phyloP scores from a whole-genome alignment of 148 eudicot genomes.

The Selenicereus undatus region DNA sequence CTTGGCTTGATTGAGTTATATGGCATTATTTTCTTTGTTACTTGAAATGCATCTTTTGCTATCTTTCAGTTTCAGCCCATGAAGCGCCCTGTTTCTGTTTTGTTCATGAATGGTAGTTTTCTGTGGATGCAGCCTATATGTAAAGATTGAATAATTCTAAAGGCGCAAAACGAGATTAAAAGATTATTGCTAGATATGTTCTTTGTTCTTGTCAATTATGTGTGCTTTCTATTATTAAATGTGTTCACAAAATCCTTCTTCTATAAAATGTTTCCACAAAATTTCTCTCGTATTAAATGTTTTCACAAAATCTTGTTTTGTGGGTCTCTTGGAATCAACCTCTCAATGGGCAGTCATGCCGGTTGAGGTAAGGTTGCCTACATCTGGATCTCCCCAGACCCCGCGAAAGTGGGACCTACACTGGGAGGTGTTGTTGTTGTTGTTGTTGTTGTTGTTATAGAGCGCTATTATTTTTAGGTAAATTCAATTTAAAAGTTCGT shows the following conservation, averaged over 20 bases:
- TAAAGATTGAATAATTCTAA: neutral
- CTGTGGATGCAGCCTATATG: neutral
- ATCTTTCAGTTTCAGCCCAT: neutral
- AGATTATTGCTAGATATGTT: neutral
- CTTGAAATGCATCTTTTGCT: neutral
- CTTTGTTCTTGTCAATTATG: neutral
- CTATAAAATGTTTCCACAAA: too few relatives aligned
- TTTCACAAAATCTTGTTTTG: too few relatives aligned
- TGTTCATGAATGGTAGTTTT: constrained; percentile 5
- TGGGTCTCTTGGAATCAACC: too few relatives aligned
- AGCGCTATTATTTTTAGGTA: neutral
- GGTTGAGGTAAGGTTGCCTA: too few relatives aligned
- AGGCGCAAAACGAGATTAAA: neutral
- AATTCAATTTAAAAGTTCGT: neutral
- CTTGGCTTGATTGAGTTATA: neutral
- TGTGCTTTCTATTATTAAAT: neutral
- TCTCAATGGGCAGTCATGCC: too few relatives aligned
- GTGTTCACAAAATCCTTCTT: too few relatives aligned
- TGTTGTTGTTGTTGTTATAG: too few relatives aligned
- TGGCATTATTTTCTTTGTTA: neutral
- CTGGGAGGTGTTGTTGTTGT: too few relatives aligned
- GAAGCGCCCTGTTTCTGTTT: neutral
- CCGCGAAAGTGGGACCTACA: too few relatives aligned
- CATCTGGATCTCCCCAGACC: too few relatives aligned
- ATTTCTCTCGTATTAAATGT: too few relatives aligned